These are phyloP conservation scores for Galerina marginata DNA, from an alignment of 768 basidiomycete species.

Conservation along the genomic window DNA sequence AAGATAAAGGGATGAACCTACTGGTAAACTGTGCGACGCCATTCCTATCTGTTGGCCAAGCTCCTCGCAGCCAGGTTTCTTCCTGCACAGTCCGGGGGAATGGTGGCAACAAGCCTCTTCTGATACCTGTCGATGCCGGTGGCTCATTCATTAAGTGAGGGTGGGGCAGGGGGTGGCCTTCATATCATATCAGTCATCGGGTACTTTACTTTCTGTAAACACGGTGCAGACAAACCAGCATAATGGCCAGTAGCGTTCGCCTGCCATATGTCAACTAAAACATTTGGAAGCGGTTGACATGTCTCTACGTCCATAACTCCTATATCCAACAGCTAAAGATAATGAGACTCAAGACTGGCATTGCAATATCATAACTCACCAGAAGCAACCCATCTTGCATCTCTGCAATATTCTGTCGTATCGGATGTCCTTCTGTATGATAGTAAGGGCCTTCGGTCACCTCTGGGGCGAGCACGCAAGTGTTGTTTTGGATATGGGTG, in stretches of 20 bases:
- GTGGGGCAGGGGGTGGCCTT: constrained; percentile 52
- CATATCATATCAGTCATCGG: not conserved
- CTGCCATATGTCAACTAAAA: constrained; percentile 65
- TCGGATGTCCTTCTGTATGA: constrained; percentile 52
- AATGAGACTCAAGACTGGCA: not conserved
- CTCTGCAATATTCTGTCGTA: constrained; percentile 61
- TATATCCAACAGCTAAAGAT: constrained; percentile 51
- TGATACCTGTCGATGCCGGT: constrained; percentile 52
- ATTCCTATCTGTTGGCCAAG: constrained; percentile 57
- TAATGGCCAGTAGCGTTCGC: constrained; percentile 62
- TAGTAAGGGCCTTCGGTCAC: constrained; percentile 63
- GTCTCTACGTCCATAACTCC: constrained; percentile 65
- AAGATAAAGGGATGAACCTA: constrained; percentile 27
- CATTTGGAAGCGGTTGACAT: constrained; percentile 57
- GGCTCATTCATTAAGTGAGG: constrained; percentile 48
- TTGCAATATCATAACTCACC: constrained; percentile 32
- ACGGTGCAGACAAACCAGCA: constrained; percentile 38
- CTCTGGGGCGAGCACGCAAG: constrained; percentile 57
- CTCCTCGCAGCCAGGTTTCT: constrained; percentile 57
- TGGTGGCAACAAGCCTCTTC: constrained; percentile 46
- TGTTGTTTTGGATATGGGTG: constrained; percentile 57
- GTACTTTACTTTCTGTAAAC: not conserved
- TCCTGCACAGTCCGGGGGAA: constrained; percentile 48
- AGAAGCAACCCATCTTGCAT: constrained; percentile 54
- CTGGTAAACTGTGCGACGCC: constrained; percentile 61